Evolutionary conservation across 805 yeast species (phyloP).

Genomic region (Kodamaea neixiangensis): DNA sequence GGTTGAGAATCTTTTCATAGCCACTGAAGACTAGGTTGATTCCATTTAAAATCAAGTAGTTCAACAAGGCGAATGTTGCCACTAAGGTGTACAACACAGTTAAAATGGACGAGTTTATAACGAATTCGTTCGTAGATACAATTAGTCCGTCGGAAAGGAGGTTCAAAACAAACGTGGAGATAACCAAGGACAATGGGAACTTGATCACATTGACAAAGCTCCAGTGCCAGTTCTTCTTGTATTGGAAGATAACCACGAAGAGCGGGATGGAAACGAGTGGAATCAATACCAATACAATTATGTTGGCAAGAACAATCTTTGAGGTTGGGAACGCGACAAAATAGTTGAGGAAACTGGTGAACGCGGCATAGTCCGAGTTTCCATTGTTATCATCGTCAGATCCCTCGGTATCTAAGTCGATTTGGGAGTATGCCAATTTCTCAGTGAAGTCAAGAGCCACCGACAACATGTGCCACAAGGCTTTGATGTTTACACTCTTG

Average conservation of each 20-base stretch:
- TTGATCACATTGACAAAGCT: conserved; percentile 47
- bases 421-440: conserved; percentile 37
- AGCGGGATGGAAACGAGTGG: conserved; percentile 57
- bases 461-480: conserved; percentile 84
- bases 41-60: conserved; percentile 56
- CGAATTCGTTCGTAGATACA: conserved; percentile 27
- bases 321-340: conserved; percentile 58
- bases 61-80: conserved; percentile 51
- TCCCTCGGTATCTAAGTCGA: conserved; percentile 35
- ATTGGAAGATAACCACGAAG: conserved; percentile 45
- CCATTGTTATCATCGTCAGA: conserved; percentile 5
- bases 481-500: conserved; percentile 59
- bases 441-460: conserved; percentile 62
- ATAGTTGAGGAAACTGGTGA: conserved; percentile 63
- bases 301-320: conserved; percentile 51
- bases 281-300: conserved; percentile 50
- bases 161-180: conserved; percentile 41
- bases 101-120: conserved; percentile 41
- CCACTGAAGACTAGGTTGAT: conserved; percentile 34
- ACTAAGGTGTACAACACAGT: conserved; percentile 43
- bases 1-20: conserved; percentile 34
- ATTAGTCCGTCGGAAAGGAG: conserved; percentile 22
- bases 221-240: conserved; percentile 49
- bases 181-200: conserved; percentile 56
- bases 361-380: conserved; percentile 48